Evolutionary conservation across 805 yeast species (phyloP), one percentile per base, ranked within the genome.

Genomic region (Lachancea sp.): DNA sequence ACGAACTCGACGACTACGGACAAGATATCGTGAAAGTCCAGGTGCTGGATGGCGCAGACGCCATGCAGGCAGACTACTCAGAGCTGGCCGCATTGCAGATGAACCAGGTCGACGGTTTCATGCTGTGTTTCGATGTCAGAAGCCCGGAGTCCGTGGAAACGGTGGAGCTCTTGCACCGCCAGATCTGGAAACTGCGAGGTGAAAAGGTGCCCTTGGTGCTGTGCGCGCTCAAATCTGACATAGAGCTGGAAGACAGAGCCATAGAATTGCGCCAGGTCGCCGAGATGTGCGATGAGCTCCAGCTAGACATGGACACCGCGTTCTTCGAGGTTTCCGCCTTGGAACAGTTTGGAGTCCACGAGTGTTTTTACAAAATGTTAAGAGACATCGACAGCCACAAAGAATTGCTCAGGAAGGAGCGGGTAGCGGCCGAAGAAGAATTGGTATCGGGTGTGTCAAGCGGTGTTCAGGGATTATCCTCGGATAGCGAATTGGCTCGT

Each of bases 71-170:
- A 9, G 56, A 52, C 31, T 52, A 52, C 38, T 54, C 58, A 6
- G 60, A 58, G 18, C 18, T 58, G 4, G 46, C 51, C 36, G 46
- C 42, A 13, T 37, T 55, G 22, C 66, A 61, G 45, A 49, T 60
- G 5, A 41, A 44, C 9, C 66, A 63, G 45, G 50, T 63, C 2
- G 66, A 63, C 49, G 60, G 58, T 15, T 60, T 62, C 36, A 38
- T 61, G 8, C 22, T 60, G 27, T 60, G 63, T 41, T 57, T 52
- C 41, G 62, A 58, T 41, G 44, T 55, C 3, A 52, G 57, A 1
- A 47, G 51, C 42, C 33, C 38, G 2, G 54, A 51, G 17, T 51
- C 64, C 1, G 50, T 62, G 18, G 49, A 47, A 2, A 45, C 53
- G 36, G 30, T 62, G 38, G 47, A 42, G 39, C 45, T 49, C 9